Conservation (phyloP, 495 filamentous ascomycete genomes). For the Penicillium lagena region DNA sequence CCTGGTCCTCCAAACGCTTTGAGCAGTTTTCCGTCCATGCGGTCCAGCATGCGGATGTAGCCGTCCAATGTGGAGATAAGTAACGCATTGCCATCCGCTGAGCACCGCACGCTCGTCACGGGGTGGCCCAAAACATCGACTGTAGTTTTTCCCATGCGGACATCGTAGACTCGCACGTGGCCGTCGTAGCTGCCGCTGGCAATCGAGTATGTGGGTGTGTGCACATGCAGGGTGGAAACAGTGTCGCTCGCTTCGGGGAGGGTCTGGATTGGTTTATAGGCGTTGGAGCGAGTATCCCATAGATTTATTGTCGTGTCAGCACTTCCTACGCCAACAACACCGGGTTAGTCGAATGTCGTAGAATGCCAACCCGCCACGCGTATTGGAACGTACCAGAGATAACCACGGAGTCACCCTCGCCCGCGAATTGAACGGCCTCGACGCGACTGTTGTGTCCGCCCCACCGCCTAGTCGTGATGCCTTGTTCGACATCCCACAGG, state of each 20-base stretch:
- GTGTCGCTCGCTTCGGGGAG: constrained; percentile 74
- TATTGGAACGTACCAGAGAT: constrained; percentile 44
- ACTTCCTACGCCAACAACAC: constrained; percentile 42
- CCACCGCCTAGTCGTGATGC: constrained; percentile 67
- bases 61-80: constrained; percentile 74
- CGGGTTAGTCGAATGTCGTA: too few relatives aligned
- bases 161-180: constrained; percentile 73
- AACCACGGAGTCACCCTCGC: constrained; percentile 60
- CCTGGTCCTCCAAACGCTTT: constrained; percentile 55
- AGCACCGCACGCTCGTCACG: constrained; percentile 63
- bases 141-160: constrained; percentile 69
- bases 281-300: constrained; percentile 68
- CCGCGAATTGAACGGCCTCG: constrained; percentile 72
- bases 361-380: too few relatives aligned
- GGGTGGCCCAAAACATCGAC: constrained; percentile 59
- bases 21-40: constrained; percentile 63
- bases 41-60: constrained; percentile 75
- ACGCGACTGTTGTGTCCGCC: constrained; percentile 65
- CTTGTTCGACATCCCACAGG: constrained; percentile 86
- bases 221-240: constrained; percentile 53
- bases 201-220: constrained; percentile 37
- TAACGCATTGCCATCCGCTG: constrained; percentile 63
- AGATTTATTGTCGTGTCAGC: constrained; percentile 77
- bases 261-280: constrained; percentile 67
- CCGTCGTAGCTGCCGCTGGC: constrained; percentile 79